These are phyloP conservation scores for Colletotrichum magnum DNA, from an alignment of 2,329 filamentous ascomycete species.

Conservation along the genomic window DNA sequence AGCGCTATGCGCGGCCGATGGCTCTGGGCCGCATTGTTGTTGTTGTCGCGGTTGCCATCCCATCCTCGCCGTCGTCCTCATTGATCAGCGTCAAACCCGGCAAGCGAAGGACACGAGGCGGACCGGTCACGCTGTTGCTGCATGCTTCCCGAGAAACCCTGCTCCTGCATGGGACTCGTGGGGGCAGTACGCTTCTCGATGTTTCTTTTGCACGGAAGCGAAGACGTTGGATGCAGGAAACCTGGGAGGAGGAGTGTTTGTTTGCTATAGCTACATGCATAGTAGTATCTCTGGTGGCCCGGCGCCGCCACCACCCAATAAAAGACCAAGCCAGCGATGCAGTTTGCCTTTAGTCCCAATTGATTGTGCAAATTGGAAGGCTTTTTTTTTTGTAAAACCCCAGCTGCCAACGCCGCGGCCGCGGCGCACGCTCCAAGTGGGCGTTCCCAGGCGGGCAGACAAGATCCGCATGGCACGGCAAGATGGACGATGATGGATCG, in stretches of 20 bases:
- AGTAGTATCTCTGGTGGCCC: not conserved
- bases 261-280: slow-evolving; percentile 6
- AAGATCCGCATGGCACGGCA: too few species aligned
- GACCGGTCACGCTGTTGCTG: not conserved
- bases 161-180: too few species aligned
- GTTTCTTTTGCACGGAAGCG: not conserved
- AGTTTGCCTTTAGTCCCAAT: slow-evolving; percentile 9
- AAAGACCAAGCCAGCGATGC: slow-evolving; percentile 7
- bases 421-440: too few species aligned
- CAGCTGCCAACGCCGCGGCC: too few species aligned
- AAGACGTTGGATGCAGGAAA: not conserved
- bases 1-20: slow-evolving; percentile 6
- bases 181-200: not conserved
- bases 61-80: too few species aligned
- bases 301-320: not conserved
- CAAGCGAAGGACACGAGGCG: not conserved
- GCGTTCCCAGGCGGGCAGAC: too few species aligned
- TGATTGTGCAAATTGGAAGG: too few species aligned
- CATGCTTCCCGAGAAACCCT: not conserved
- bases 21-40: not conserved
- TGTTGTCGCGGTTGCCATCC: too few species aligned
- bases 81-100: too few species aligned
- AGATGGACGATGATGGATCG: too few species aligned
- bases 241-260: slow-evolving; percentile 3
- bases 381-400: too few species aligned